Base-by-base conservation (phyloP, 495 filamentous ascomycete genomes). In the Pyronema omphalodes region DNA sequence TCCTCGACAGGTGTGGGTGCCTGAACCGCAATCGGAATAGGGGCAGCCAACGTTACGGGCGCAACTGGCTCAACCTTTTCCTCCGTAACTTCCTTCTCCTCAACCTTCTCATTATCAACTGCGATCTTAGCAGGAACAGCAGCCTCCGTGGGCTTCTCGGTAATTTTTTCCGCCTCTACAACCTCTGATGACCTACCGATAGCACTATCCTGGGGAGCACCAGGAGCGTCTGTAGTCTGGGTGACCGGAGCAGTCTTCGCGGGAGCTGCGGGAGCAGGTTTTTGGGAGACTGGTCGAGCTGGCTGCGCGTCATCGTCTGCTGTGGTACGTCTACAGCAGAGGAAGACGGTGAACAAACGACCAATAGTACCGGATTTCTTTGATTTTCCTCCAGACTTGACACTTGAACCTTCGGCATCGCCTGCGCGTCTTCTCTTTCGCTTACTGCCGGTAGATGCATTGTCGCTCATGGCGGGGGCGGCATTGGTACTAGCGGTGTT, bases 291-390 rank as follows among this genome's bases (percentile, higher is more conserved):
- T 49, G 23, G 23, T 47, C 61, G 61, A 55, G 40, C 43, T 44
- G 51, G 51, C 35, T 53, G 40, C 58, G 47, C 48, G 55, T 58
- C 55, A 58, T 56, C 57, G 37, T 59, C 54, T 53, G 48, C 12
- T 55, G 62, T 56, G 50, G 54, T 36, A 58, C 48, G 44, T 44
- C 48, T 52, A 59, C 62, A 65, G 62, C 62, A 65, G 59, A 65
- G 59, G 58, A 65, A 65, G 35, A 52, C 50, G 51, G 59, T 57
- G 54, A 65, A 65, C 51, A 65, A 65, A 63, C 54, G 66, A 50
- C 53, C 58, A 52, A 65, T 61, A 39, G 62, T 62, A 48, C 62
- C 62, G 35, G 41, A 14, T 51, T 59, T 65, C n/a, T 51, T 55
- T 37, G 55, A 48, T 53, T 53, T 52, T 17, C 55, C 55, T 37